Evolutionary conservation across 1,139 yeast genomes (phyloP), one percentile per base, ranked within the genome.

Genomic region (Lodderomyces metapsilosis): DNA sequence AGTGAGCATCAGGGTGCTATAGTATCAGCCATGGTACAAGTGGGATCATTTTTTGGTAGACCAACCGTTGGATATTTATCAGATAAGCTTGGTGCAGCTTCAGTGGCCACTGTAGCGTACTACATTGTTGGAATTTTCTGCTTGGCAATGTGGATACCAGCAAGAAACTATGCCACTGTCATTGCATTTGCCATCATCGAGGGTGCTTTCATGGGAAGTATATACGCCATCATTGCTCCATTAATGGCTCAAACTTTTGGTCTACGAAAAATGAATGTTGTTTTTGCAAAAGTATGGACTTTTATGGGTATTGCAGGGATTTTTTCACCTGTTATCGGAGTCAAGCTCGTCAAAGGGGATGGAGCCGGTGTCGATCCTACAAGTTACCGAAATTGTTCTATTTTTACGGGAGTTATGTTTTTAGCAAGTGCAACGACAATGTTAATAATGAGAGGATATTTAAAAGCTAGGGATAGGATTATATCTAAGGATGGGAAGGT

Each of bases 291-390:
- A 59, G 48, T 73, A 16, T 78, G 82, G 82, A 54, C 66, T 6
- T 59, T 71, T 21, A 52, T 69, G 43, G 84, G 80, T 10, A 43
- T 58, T 2, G 59, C 75, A 15, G 80, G 79, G 1, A 54, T 76
- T 34, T 71, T 64, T 1, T 70, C 82, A 1, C 83, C 84, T 3
- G 69, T 78, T 12, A 71, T 79, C 45, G 84, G 84, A 2, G 64
- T 76, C 23, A 58, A 70, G 9, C 58, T 78, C 40, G 75, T 74
- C 40, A 58, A 63, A 8, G 62, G 65, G 1, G 42, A 39, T 4
- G 68, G 65, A 0, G 58, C 56, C 0, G 69, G 73, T 3, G 54
- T 59, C 2, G 63, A 63, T 43, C 78, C 82, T 2, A 54, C 61
- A 1, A 78, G 71, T 50, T 80, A 78, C 53, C 54, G 59, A 24